These are phyloP conservation scores for Globisporangium takayamanum DNA, from an alignment of 352 stramenopile genomes.

Conservation along the genomic window DNA sequence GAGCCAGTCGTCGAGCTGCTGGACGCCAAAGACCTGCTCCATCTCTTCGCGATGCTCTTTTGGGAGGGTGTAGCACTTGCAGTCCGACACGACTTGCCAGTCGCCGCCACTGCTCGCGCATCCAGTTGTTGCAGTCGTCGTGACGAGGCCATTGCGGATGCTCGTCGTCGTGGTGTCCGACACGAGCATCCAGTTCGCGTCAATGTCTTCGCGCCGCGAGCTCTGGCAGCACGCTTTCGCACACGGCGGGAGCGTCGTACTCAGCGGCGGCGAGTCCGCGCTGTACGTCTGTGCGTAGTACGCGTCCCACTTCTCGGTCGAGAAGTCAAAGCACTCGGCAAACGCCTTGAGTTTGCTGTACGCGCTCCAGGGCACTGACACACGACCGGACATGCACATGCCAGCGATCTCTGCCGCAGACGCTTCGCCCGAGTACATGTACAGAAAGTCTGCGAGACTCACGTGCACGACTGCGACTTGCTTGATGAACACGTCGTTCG, in stretches of 20 bases:
- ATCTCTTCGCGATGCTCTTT: constrained; percentile 62
- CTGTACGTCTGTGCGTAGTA: constrained; percentile 56
- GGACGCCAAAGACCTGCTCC: constrained; percentile 41
- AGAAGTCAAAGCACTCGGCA: constrained; percentile 83
- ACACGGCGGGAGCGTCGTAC: constrained; percentile 26
- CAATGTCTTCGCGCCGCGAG: constrained; percentile 69
- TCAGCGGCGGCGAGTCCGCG: constrained; percentile 16
- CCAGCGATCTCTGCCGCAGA: constrained; percentile 70
- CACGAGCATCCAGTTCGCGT: constrained; percentile 78
- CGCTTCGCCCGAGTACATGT: constrained; percentile 83
- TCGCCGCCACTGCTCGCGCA: constrained; percentile 16
- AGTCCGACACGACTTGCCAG: constrained; percentile 72
- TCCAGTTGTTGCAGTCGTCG: background rate
- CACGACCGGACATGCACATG: constrained; percentile 82
- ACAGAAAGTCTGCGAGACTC: constrained; percentile 75
- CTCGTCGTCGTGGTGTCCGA: constrained; percentile 51
- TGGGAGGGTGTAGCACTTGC: constrained; percentile 45
- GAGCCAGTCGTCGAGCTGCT: constrained; percentile 66
- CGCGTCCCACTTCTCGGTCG: constrained; percentile 68
- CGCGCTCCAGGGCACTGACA: constrained; percentile 74
- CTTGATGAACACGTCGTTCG: constrained; percentile 42
- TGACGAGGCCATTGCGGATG: constrained; percentile 10
- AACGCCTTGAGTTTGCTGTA: constrained; percentile 82
- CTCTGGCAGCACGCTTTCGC: constrained; percentile 55
- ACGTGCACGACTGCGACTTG: constrained; percentile 71